Base-by-base conservation (phyloP, 1,139 yeast genomes). In the Saccharomyces hybrid region DNA sequence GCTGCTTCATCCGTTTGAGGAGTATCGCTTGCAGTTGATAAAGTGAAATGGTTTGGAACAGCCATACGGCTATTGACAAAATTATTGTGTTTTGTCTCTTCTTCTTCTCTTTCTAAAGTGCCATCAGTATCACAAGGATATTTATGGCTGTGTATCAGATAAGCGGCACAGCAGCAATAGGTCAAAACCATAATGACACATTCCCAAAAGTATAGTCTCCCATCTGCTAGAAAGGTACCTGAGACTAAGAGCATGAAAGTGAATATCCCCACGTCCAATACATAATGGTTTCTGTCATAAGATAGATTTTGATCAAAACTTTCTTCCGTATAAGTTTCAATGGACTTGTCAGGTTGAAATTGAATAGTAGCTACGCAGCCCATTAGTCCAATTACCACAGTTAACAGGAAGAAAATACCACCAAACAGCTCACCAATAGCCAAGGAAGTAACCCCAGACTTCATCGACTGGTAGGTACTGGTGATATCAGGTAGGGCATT, bases 401-500 rank as follows among this genome's bases (percentile, higher is more conserved):
- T 66, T 9, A 66, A 48, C 6, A 67, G 55, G 50, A 67, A 67
- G 49, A 67, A 65, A 2, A 65, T 59, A 8, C 96, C 91, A 0
- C 99, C 98, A 34, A 89, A 71, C 44, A 91, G 74, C 69, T 91
- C 97, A 1, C 97, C 95, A 4, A 93, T 73, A 0, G 98, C 98
- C 67, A 93, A 73, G 2, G 89, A 78, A 0, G 86, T 83, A 4
- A 87, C 80, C 16, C 81, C 84, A 2, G 81, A 71, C 46, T 77
- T 76, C 81, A 90, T 80, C 4, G 96, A 96, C 47, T 84, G 84
- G 67, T 82, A 88, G 0, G 96, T 89, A 52, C 95, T 81, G 50
- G 90, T 78, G 3, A 93, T 83, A 70, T 93, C 99, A 0, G 98
- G 96, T 0, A 96, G 79, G 8, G 96, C 93, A 69, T 93, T 93